Evolutionary conservation across 2,329 filamentous ascomycete species (phyloP).

Genomic region (Microcera coccophila): DNA sequence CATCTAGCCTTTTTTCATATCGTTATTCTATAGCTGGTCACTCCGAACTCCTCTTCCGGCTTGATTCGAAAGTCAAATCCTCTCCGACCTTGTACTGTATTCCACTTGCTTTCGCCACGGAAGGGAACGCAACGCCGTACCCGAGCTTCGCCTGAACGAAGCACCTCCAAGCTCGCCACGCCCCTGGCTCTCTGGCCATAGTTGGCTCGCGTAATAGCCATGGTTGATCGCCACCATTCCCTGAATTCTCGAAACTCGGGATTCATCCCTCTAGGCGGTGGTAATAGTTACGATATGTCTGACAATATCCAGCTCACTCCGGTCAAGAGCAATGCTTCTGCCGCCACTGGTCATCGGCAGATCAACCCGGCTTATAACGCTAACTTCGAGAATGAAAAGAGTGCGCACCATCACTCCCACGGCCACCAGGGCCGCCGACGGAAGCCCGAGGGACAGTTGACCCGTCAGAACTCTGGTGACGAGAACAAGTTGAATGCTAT

Average conservation of each 20-base stretch:
- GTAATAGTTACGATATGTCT: slow-evolving; percentile 31
- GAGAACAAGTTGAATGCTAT: slow-evolving; percentile 60
- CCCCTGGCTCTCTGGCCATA: slow-evolving; percentile 22
- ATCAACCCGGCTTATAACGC: slow-evolving; percentile 36
- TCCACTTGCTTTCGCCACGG: slow-evolving; percentile 8
- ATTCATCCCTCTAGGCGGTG: slow-evolving; percentile 42
- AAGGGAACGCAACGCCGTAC: slow-evolving; percentile 9
- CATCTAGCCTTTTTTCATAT: slow-evolving; percentile 20
- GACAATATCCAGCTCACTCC: slow-evolving; percentile 53
- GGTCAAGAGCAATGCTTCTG: slow-evolving; percentile 53
- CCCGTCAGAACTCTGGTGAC: slow-evolving; percentile 49
- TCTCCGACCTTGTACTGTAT: slow-evolving; percentile 8
- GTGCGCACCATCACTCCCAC: slow-evolving; percentile 32
- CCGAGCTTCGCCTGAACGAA: slow-evolving; percentile 11
- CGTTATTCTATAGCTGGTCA: no score
- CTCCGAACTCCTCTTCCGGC: slow-evolving; percentile 6
- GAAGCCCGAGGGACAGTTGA: slow-evolving; percentile 36
- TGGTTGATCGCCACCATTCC: slow-evolving; percentile 29
- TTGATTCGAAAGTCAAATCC: slow-evolving; percentile 11
- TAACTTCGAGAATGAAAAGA: slow-evolving; percentile 45
- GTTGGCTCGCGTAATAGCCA: slow-evolving; percentile 15
- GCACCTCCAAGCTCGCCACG: slow-evolving; percentile 4
- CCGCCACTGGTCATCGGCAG: slow-evolving; percentile 49
- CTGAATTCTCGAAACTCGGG: slow-evolving; percentile 39
- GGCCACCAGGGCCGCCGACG: slow-evolving; percentile 45